Base-by-base conservation (phyloP, 257 asterid species). In the Eustoma russellianum region DNA sequence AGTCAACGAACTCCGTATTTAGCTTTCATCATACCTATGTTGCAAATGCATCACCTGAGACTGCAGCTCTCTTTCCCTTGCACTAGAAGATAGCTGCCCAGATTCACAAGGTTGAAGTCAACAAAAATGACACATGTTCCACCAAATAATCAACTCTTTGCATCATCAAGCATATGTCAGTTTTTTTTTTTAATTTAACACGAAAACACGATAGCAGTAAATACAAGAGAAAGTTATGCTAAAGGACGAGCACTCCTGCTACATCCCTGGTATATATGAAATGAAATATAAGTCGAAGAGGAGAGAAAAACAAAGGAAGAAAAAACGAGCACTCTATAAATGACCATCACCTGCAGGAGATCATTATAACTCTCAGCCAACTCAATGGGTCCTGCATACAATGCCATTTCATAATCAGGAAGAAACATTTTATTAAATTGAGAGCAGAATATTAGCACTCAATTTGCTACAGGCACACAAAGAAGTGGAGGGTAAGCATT, bases 1-100 rank as follows among this genome's bases (percentile, higher is more conserved):
- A 44, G 12, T 6, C 18, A 13, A 24, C 30, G 3, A n/a, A 14
- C 5, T n/a, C 41, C 14, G 41, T 3, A 24, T 24, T 24, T 24
- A 24, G 30, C 30, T 24, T 24, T 16, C 33, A 45, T 41, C 66
- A 16, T 81, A 92, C 99, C 95, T 79, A 64, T 88, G 94, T 63
- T 88, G 99, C 89, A 88, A 68, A 61, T 85, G 93, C 67, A 83
- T 74, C 78, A 77, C 85, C 78, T 73, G 90, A 46, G 85, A 63
- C 45, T 88, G 95, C 71, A 88, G 70, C 57, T 92, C 94, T 51
- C 72, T 79, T 72, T 92, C 97, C 77, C 71, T 78, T 34, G 41
- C 41, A 43, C 82, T 60, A 60, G 74, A 15, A 41, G 62, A 59
- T 24, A 50, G 53, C 95, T 83, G 79, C 71, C 62, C 47, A 46